Evolutionary conservation across 1,284 basidiomycete genomes (phyloP).

Genomic region (Polyporus tsugae): DNA sequence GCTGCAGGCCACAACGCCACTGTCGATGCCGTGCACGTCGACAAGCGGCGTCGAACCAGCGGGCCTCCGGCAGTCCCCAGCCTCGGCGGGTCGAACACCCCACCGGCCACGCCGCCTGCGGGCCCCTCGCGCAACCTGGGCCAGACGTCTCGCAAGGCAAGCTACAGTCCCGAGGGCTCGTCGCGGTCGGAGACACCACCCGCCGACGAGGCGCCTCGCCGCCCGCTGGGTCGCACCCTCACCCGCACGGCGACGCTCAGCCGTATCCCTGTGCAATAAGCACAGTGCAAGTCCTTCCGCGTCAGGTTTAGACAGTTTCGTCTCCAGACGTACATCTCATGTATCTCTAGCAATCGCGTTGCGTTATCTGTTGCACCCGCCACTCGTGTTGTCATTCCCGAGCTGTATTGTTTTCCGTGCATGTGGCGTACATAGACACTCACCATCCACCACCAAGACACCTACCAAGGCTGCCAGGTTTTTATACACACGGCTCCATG

Average conservation of each 20-base stretch:
- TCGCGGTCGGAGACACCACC: slow-evolving; percentile 24
- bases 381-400: not conserved
- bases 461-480: not conserved
- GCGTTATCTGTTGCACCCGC: not conserved
- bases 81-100: slow-evolving; percentile 7
- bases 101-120: slow-evolving; percentile 12
- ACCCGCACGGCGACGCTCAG: slow-evolving; percentile 25
- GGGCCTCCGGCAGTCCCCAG: not conserved
- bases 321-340: not conserved
- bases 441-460: not conserved
- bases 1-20: not conserved
- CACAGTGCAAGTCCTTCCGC: not conserved
- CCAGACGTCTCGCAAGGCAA: slow-evolving; percentile 15
- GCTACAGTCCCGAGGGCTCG: not conserved
- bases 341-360: slow-evolving; percentile 1
- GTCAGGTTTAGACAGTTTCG: not conserved
- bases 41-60: slow-evolving; percentile 26
- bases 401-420: slow-evolving; percentile 3
- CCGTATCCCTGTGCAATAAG: slow-evolving; percentile 19
- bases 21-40: slow-evolving; percentile 17
- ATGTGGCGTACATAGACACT: not conserved
- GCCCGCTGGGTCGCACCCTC: slow-evolving; percentile 15
- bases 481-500: not conserved
- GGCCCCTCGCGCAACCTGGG: not conserved
- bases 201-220: not conserved